Evolutionary conservation across 2,329 filamentous ascomycete genomes (phyloP).

Genomic region (Colletotrichum siamense): DNA sequence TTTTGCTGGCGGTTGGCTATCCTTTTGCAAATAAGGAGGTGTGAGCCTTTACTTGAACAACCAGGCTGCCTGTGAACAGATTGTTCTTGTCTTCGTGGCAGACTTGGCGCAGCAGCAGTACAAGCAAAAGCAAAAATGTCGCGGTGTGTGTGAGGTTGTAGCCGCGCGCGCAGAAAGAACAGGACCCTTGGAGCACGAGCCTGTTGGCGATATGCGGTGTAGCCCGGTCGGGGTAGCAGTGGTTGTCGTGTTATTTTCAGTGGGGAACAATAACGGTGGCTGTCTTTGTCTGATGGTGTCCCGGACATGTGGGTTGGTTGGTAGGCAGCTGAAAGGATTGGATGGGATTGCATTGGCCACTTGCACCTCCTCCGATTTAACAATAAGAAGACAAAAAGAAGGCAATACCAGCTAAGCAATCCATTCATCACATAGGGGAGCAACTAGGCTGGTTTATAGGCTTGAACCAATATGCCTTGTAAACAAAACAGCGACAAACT

Average conservation of each 20-base stretch:
- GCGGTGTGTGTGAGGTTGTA: background rate
- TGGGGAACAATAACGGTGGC: background rate
- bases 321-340: background rate
- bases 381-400: background rate
- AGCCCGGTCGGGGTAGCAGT: background rate
- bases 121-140: background rate
- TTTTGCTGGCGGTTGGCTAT: background rate
- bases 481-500: background rate
- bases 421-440: background rate
- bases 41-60: background rate
- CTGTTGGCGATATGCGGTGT: constrained; percentile 2
- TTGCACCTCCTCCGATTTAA: background rate
- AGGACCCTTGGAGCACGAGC: constrained; percentile 1
- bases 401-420: background rate
- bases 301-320: background rate
- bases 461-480: background rate
- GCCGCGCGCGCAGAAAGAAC: background rate
- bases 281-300: background rate
- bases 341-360: background rate
- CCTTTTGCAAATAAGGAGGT: background rate
- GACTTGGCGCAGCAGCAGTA: background rate
- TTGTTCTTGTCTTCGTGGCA: background rate
- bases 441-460: background rate
- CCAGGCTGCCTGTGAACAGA: background rate
- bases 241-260: background rate